Base-by-base conservation (phyloP, 805 yeast species). In the Metschnikowia gruessii region DNA sequence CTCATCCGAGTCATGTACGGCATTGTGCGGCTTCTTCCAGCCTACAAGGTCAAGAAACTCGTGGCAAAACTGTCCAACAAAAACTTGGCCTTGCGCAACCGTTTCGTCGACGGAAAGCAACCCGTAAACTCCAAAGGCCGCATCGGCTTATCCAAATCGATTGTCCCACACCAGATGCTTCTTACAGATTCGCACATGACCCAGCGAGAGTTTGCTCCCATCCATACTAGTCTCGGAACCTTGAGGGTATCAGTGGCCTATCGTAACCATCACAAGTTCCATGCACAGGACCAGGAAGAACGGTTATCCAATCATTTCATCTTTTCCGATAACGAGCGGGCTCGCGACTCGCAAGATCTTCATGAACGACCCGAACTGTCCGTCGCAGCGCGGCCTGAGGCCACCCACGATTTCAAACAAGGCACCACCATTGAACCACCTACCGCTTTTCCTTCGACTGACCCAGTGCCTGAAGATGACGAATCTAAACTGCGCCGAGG, bases 121-220 rank as follows among this genome's bases (percentile, higher is more conserved):
- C 85, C 94, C 0, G 86, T 91, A 24, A 73, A 82, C 10, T 84
- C 95, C 1, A 83, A 82, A 60, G 96, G 96, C 2, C 70, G 97
- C 51, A 78, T 90, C 19, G 97, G 97, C 0, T 72, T 92, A 44
- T 83, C 92, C 51, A 85, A 85, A 61, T 69, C 83, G 3, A 75
- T 84, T 2, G 75, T 81, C 46, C 80, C 64, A 50, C 70, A 62
- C 45, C 70, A 66, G 43, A 58, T 64, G 64, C 58, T 64, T 16
- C 49, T 59, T 16, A 51, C 66, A 1, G 68, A 65, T 26, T 67
- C 81, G 15, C 87, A 84, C 57, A 67, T 85, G 48, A 74, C 74
- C 21, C 85, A 83, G 41, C 80, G 80, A 56, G 74, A 74, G 45
- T 77, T 94, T 45, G 75, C 79, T 4, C 88, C 95, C 0, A 79